Evolutionary conservation across 106 monocot species (phyloP), one percentile per base, ranked within the genome.

Genomic region (Chionographis japonica): DNA sequence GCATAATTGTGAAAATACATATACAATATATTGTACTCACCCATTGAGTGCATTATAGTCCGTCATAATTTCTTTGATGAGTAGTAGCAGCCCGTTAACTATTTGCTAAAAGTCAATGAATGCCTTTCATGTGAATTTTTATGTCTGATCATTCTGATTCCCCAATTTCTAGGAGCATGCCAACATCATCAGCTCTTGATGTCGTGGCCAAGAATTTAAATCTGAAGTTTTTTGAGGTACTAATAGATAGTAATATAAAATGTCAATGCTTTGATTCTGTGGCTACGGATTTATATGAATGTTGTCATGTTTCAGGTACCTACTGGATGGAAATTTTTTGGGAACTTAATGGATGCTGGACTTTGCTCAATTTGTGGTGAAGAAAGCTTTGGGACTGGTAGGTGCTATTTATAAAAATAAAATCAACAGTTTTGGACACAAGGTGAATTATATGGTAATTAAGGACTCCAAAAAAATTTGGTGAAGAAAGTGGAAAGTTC

Each of bases 361-460:
- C 68, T 92, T 50, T 97, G 97, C 78, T 97, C 97, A 73, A 62
- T 97, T 66, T 97, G 97, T 63, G 97, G 97, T 67, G 97, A 97
- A 90, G 97, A 97, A 85, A 97, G 97, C 77, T 97, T 97, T 78
- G 97, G 97, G 41, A 97, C 97, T 60, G 97, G 97, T 97, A 77
- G 20, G 58, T 52, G 50, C 27, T 55, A 54, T 57, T 12, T 15
- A 63, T 62, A 79, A 27, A 1, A 27, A 27, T 27, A 27, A 27
- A 0, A 27, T 27, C 27, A 27, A 27, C 27, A 27, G 27, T 27
- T 27, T 27, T 27, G 27, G 27, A 27, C 27, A 27, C 1, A 27
- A 27, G 27, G 27, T 27, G 27, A 27, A 27, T 27, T 27, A 27
- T 27, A 27, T 27, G 27, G 27, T 27, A 27, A 27, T 27, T 27